Evolutionary conservation across 768 basidiomycete species (phyloP).

Genomic region (Pisolithus albus): DNA sequence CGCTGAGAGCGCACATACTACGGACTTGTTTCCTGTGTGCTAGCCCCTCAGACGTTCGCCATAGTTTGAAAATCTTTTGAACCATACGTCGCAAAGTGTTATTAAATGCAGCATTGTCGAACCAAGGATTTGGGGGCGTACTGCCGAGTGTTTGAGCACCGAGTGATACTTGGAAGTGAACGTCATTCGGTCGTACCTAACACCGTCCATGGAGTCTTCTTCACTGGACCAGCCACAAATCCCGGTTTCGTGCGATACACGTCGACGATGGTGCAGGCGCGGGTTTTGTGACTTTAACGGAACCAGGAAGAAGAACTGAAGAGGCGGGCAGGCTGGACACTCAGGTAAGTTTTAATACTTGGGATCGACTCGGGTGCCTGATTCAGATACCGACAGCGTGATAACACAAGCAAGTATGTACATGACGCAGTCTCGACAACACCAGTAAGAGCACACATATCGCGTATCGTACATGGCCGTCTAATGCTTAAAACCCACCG

Average conservation of each 20-base stretch:
- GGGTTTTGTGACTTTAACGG: slow-evolving; percentile 9
- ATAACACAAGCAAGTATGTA: neutral
- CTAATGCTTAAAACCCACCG: slow-evolving; percentile 59
- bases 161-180: neutral
- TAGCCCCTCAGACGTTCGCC: slow-evolving; percentile 2
- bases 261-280: slow-evolving; percentile 26
- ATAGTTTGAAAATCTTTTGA: neutral
- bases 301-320: slow-evolving; percentile 12
- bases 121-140: slow-evolving; percentile 56
- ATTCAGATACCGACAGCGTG: neutral
- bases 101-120: slow-evolving; percentile 55
- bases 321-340: neutral
- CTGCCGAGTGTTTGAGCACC: slow-evolving; percentile 18
- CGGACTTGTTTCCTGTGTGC: slow-evolving; percentile 68
- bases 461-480: too few species aligned
- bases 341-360: neutral
- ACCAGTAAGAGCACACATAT: neutral
- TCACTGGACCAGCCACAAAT: slow-evolving; percentile 55
- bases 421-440: neutral
- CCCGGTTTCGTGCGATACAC: slow-evolving; percentile 67
- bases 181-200: slow-evolving; percentile 35
- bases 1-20: slow-evolving; percentile 85
- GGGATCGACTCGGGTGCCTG: neutral
- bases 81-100: slow-evolving; percentile 60
- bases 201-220: slow-evolving; percentile 73